Conservation (phyloP, 2,329 filamentous ascomycete species). For the Coniochaeta sp. region DNA sequence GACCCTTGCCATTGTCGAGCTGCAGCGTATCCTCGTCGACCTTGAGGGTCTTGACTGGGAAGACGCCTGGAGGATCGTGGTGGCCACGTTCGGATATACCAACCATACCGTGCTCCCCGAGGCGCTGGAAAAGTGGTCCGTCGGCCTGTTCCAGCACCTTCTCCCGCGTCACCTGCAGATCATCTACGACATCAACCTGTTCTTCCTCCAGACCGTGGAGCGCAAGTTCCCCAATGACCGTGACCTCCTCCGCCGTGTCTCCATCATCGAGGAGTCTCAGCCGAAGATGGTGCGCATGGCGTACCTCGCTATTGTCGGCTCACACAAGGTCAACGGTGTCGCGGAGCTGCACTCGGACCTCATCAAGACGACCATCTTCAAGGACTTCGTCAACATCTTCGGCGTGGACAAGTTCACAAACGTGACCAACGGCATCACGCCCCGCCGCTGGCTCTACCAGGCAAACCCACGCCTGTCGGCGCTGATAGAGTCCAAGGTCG, state of each 20-base stretch:
- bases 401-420: constrained; percentile 98
- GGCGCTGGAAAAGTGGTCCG: constrained; percentile 97
- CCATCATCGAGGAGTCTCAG: constrained; percentile 93
- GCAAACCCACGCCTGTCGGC: constrained; percentile 90
- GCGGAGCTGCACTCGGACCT: constrained; percentile 96
- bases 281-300: constrained; percentile 99
- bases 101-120: constrained; percentile 98
- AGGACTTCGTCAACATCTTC: constrained; percentile 93
- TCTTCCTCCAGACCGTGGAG: constrained; percentile 87
- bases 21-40: constrained; percentile 88
- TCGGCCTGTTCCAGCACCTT: constrained; percentile 84
- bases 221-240: constrained; percentile 83
- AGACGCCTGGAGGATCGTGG: constrained; percentile 78
- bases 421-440: constrained; percentile 96
- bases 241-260: constrained; percentile 79
- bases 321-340: constrained; percentile 98
- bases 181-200: constrained; percentile 96
- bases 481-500: constrained; percentile 84
- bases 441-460: constrained; percentile 92
- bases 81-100: constrained; percentile 82
- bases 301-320: constrained; percentile 87
- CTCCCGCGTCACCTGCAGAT: constrained; percentile 92
- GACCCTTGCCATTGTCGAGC: constrained; percentile 89
- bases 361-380: constrained; percentile 99
- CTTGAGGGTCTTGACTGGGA: constrained; percentile 90